A percentile compares a stretch with the other conserved stretches of the same genome.
These are phyloP conservation scores for Pichia nakasei DNA, from an alignment of 805 yeast species.

Conservation along the genomic window DNA sequence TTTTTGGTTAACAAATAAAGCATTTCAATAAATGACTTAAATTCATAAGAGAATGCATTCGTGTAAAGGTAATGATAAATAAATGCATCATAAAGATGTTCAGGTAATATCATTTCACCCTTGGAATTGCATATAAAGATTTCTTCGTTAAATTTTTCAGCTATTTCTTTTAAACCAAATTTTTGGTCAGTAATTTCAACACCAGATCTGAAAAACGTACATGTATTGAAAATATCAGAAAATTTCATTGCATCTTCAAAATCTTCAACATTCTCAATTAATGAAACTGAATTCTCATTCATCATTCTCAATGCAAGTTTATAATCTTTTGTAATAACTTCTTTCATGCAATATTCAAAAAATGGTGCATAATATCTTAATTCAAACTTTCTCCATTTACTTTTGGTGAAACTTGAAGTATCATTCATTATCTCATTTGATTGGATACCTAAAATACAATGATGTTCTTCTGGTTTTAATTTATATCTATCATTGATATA, in stretches of 20 bases:
- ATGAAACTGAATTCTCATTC: constrained; percentile 1
- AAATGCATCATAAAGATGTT: constrained; percentile 1
- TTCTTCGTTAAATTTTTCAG: background rate
- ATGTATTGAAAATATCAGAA: background rate
- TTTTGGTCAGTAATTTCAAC: background rate
- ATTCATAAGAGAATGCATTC: background rate
- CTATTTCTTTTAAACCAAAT: background rate
- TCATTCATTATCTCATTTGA: background rate
- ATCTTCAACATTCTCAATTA: background rate
- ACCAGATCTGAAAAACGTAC: background rate
- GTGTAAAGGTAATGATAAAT: constrained; percentile 3
- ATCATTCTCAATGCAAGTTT: background rate
- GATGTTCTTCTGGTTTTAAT: too few species aligned
- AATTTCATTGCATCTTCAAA: background rate
- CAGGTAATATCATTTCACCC: background rate
- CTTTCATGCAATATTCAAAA: constrained; percentile 2
- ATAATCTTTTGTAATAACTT: background rate
- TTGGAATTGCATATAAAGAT: background rate
- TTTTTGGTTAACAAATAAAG: constrained; percentile 2
- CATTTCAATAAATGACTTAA: background rate
- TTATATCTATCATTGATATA: background rate
- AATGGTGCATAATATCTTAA: constrained; percentile 3
- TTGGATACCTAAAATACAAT: background rate
- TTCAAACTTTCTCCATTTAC: constrained; percentile 7
- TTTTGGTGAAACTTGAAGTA: background rate